Percentiles rank a stretch among this genome's conserved stretches.
These are phyloP conservation scores for Lactifluus piperatus DNA, from an alignment of 768 basidiomycete species.

Conservation along the genomic window DNA sequence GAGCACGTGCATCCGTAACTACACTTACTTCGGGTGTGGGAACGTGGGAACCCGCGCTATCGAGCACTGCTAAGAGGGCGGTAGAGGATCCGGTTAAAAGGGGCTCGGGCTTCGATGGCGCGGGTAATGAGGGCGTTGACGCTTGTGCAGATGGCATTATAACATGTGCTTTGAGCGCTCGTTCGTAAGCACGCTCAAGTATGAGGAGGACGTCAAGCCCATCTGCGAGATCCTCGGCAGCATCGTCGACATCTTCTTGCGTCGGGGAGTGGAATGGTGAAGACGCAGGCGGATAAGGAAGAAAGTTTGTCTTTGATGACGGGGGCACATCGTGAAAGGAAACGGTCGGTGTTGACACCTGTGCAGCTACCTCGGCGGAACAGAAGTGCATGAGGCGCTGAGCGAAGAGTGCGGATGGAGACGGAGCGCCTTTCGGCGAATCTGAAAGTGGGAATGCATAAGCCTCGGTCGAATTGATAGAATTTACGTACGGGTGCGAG, in stretches of 20 bases:
- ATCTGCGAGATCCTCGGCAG: constrained; percentile 57
- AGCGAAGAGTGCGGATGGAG: constrained; percentile 54
- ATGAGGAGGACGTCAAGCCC: constrained; percentile 61
- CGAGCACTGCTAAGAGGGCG: constrained; percentile 55
- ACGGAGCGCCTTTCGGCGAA: constrained; percentile 21
- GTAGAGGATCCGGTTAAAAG: constrained; percentile 59
- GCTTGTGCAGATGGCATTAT: constrained; percentile 21
- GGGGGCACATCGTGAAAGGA: constrained; percentile 11
- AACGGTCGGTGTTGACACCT: constrained; percentile 17
- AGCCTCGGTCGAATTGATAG: neutral
- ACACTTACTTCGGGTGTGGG: constrained; percentile 31
- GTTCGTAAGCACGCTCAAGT: constrained; percentile 61
- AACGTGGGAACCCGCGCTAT: constrained; percentile 24
- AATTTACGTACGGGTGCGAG: constrained; percentile 31
- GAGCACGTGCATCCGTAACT: constrained; percentile 28
- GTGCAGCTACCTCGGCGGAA: constrained; percentile 45
- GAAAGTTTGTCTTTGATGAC: neutral
- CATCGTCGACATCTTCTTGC: constrained; percentile 38
- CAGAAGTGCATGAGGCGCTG: constrained; percentile 82
- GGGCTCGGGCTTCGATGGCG: constrained; percentile 24
- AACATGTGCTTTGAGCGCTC: constrained; percentile 55
- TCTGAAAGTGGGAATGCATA: neutral
- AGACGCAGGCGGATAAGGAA: neutral
- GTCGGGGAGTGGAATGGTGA: constrained; percentile 1
- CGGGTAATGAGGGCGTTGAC: constrained; percentile 13